phyloP scores from a whole-genome alignment of 2,329 filamentous ascomycete genomes.

The Microcyclosporella mali region DNA sequence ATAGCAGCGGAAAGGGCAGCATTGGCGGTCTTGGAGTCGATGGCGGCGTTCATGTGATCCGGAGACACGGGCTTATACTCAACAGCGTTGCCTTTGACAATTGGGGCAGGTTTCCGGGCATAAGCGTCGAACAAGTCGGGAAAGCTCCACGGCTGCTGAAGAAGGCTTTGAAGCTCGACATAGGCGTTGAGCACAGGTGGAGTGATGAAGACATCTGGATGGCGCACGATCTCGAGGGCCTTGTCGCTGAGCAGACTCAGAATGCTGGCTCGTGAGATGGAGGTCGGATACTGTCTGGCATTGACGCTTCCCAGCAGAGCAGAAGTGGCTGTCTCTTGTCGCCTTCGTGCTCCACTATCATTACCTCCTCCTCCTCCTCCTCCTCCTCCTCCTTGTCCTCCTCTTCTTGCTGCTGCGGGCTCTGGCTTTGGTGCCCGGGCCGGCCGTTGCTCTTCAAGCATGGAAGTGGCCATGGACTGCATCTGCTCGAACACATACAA shows the following conservation, averaged over 20 bases:
- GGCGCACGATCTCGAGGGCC: constrained; percentile 64
- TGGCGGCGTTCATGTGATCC: constrained; percentile 55
- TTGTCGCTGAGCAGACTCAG: constrained; percentile 45
- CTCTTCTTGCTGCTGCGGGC: constrained; percentile 2
- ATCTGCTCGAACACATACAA: constrained; percentile 31
- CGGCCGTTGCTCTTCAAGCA: constrained; percentile 19
- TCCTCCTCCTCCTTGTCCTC: background rate
- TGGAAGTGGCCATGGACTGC: constrained; percentile 21
- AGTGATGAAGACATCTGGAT: constrained; percentile 75
- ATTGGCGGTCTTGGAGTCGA: constrained; percentile 64
- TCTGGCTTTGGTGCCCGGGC: background rate
- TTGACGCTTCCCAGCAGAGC: constrained; percentile 48
- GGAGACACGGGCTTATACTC: constrained; percentile 60
- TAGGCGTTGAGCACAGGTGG: constrained; percentile 66
- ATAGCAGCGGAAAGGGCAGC: constrained; percentile 75
- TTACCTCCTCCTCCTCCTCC: no score
- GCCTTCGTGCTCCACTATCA: background rate
- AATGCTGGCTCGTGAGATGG: constrained; percentile 32
- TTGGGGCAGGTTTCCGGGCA: constrained; percentile 70
- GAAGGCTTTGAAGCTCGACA: constrained; percentile 65
- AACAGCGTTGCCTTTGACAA: constrained; percentile 42
- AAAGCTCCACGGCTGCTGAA: constrained; percentile 68
- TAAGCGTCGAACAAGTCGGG: constrained; percentile 77
- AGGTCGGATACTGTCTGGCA: constrained; percentile 26
- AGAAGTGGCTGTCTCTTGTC: constrained; percentile 44